These are phyloP conservation scores for Phascolomyces articulosus DNA, from an alignment of 371 early-diverging fungal species.

Conservation along the genomic window DNA sequence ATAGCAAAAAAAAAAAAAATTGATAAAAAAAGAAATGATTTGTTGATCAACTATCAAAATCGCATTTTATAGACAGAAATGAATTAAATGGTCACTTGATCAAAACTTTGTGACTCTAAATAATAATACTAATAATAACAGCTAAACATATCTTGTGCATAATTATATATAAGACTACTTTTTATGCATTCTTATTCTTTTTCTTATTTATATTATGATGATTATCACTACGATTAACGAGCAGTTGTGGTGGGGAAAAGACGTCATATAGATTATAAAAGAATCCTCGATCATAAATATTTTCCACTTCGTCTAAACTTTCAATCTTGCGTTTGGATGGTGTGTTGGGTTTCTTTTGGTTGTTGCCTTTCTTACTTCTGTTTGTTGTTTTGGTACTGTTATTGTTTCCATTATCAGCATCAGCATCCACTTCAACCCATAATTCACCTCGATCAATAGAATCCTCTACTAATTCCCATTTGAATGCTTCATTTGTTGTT, in stretches of 20 bases:
- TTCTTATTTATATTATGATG: too few relatives aligned
- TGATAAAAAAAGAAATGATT: neutral
- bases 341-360: conserved; percentile 26
- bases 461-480: conserved; percentile 76
- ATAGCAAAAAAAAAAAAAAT: neutral
- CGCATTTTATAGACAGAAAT: too few relatives aligned
- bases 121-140: too few relatives aligned
- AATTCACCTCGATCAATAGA: conserved; percentile 66
- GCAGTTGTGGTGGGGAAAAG: conserved; percentile 25
- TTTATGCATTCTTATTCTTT: neutral
- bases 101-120: too few relatives aligned
- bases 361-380: conserved; percentile 18
- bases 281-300: conserved; percentile 68
- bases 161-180: too few relatives aligned
- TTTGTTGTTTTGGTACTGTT: conserved; percentile 3
- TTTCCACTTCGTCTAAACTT: conserved; percentile 61
- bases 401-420: neutral
- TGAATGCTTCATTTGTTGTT: conserved; percentile 78
- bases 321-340: conserved; percentile 19
- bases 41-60: too few relatives aligned
- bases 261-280: conserved; percentile 50
- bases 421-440: conserved; percentile 33
- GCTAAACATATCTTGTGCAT: too few relatives aligned
- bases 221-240: too few relatives aligned
- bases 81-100: too few relatives aligned